A percentile compares a stretch with the other conserved stretches of the same genome.
phyloP scores from a whole-genome alignment of 768 basidiomycete genomes.

The Tephrocybe sp. region DNA sequence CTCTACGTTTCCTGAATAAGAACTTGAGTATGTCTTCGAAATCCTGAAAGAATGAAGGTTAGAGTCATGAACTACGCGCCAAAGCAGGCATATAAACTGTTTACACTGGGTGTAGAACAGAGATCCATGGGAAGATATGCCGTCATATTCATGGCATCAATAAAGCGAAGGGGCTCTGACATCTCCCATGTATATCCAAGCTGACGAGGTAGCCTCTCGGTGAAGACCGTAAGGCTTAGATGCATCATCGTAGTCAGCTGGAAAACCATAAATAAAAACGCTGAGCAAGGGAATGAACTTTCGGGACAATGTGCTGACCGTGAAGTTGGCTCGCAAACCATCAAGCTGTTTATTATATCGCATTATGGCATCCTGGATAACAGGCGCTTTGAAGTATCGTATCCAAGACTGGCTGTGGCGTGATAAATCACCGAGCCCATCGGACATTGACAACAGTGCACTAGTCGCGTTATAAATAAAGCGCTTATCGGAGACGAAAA shows the following conservation, averaged over 20 bases:
- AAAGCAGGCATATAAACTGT: not conserved
- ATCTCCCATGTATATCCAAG: conserved; percentile 9
- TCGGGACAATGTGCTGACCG: too few relatives aligned
- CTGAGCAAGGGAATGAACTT: not conserved
- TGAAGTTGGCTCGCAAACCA: conserved; percentile 4
- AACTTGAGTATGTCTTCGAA: conserved; percentile 13
- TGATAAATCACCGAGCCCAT: not conserved
- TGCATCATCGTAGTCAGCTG: conserved; percentile 8
- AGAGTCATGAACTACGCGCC: not conserved
- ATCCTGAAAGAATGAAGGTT: not conserved
- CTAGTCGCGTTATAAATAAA: not conserved
- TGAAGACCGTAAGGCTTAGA: not conserved
- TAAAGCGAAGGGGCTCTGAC: conserved; percentile 5
- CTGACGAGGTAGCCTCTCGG: not conserved
- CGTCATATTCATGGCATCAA: conserved; percentile 13
- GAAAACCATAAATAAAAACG: not conserved
- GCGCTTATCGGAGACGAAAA: too few relatives aligned
- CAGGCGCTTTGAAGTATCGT: not conserved
- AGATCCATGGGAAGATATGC: conserved; percentile 8
- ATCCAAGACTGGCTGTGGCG: conserved; percentile 6
- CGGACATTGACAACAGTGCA: conserved; percentile 1
- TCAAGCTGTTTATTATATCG: conserved; percentile 8
- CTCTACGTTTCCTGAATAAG: conserved; percentile 8
- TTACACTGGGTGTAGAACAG: conserved; percentile 7
- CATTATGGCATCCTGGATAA: conserved; percentile 1